These are phyloP conservation scores for Trichoderma gamsii DNA, from an alignment of 495 filamentous ascomycete genomes.

Conservation along the genomic window DNA sequence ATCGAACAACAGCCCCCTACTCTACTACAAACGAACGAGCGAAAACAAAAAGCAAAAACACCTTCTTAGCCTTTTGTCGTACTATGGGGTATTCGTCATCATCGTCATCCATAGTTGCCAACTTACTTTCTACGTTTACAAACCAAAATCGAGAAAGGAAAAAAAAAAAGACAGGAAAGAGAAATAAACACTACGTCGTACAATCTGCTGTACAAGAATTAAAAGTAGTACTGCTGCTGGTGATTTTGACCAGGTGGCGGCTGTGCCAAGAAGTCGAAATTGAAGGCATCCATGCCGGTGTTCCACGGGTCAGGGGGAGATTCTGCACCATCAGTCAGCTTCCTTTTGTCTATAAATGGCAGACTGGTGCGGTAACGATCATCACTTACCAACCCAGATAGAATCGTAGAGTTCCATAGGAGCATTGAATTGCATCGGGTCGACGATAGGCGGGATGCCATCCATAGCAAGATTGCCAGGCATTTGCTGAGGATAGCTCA, in stretches of 20 bases:
- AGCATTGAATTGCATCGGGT: slow-evolving; percentile 42
- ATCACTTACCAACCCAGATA: slow-evolving; percentile 51
- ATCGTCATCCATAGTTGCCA: too few relatives aligned
- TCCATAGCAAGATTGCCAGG: slow-evolving; percentile 19
- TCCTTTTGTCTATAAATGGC: slow-evolving; percentile 14
- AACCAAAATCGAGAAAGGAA: too few relatives aligned
- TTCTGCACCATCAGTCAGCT: slow-evolving; percentile 26
- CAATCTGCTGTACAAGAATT: slow-evolving; percentile 10
- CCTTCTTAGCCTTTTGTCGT: too few relatives aligned
- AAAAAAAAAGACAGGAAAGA: too few relatives aligned
- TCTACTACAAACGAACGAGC: neutral
- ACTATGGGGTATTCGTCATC: too few relatives aligned
- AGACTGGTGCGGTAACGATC: neutral
- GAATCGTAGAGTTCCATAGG: slow-evolving; percentile 55
- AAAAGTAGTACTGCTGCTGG: slow-evolving; percentile 47
- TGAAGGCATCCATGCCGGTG: slow-evolving; percentile 41
- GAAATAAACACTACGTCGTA: neutral
- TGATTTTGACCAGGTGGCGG: slow-evolving; percentile 44
- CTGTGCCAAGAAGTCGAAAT: slow-evolving; percentile 46
- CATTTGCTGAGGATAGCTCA: slow-evolving; percentile 15
- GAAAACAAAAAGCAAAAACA: neutral
- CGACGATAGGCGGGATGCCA: slow-evolving; percentile 32
- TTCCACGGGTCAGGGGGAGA: slow-evolving; percentile 43
- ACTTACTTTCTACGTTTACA: too few relatives aligned
- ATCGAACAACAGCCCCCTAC: neutral